phyloP scores from a whole-genome alignment of 805 yeast genomes.

The Lachancea quebecensis region DNA sequence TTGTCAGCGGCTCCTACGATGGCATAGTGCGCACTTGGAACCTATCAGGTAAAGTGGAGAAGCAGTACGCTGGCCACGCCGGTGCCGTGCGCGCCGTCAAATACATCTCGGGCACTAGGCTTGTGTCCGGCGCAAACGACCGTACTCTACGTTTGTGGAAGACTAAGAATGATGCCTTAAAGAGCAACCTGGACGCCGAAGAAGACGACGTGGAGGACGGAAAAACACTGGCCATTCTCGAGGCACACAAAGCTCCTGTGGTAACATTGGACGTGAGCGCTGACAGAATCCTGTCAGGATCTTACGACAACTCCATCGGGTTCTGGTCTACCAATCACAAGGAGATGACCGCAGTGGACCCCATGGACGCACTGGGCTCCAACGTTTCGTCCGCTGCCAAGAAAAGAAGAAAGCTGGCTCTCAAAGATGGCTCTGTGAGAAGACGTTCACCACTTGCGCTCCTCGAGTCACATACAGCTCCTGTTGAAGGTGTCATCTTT shows the following conservation, averaged over 20 bases:
- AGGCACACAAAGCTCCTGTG: conserved; percentile 88
- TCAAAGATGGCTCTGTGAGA: conserved; percentile 66
- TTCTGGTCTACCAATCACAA: conserved; percentile 85
- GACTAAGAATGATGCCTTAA: conserved; percentile 38
- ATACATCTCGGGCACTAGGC: conserved; percentile 68
- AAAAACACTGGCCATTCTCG: conserved; percentile 74
- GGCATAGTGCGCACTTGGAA: conserved; percentile 91
- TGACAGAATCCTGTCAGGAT: conserved; percentile 71
- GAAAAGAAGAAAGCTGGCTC: conserved; percentile 78
- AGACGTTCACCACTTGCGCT: conserved; percentile 77
- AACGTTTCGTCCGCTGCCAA: conserved; percentile 67
- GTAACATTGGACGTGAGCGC: conserved; percentile 52
- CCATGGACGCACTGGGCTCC: conserved; percentile 39
- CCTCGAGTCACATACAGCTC: conserved; percentile 74
- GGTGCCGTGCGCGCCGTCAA: conserved; percentile 79
- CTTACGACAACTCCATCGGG: conserved; percentile 73
- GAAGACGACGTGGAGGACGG: conserved; percentile 54
- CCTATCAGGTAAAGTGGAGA: conserved; percentile 68
- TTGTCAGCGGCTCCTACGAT: conserved; percentile 87
- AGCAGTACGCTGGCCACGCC: conserved; percentile 80
- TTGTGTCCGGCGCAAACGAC: conserved; percentile 85
- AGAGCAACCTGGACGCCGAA: conserved; percentile 33
- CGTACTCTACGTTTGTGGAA: conserved; percentile 87
- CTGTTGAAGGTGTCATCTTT: conserved; percentile 80
- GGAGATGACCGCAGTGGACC: conserved; percentile 65